Evolutionary conservation across 306 rosid species (phyloP), one percentile per base, ranked within the genome.

Genomic region (Calophaca sinica): DNA sequence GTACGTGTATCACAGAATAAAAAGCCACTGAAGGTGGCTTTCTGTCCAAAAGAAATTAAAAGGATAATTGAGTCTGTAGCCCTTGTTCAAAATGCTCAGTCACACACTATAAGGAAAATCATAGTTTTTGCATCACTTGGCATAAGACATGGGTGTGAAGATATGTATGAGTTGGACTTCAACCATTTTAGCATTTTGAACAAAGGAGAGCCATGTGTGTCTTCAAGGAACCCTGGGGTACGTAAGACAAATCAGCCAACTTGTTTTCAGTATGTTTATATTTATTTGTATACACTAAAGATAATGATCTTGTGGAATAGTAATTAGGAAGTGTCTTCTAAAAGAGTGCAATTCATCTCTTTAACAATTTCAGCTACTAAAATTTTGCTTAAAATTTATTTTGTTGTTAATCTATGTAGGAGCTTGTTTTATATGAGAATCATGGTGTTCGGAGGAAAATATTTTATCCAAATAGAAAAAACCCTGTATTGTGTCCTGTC

Each of bases 11-110:
- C 83, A 55, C 81, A 80, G 2, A 73, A 76, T 31, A 86, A 57
- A 81, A 90, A 90, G 70, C 82, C 91, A 84, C 83, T 62, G 54
- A 93, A 90, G 79, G 82, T 88, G 46, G 93, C 93, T 45, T 90
- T 93, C 83, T 90, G 98, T 68, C 96, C 97, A 6, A 88, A 85
- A 85, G 98, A 93, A 85, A 92, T 91, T 69, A 89, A 86, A 84
- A 83, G 85, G 57, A 85, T 93, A 38, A 83, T 89, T 62, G 90
- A 84, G 59, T 89, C 84, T 2, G 90, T 88, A 72, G 73, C 74
- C 48, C 85, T 93, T 57, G 33, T 44, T 42, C 81, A 80, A 66
- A 88, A 90, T 79, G 98, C 90, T 64, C 96, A 89, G 55, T 85
- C 89, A 12, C 98, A 93, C 80, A 93, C 98, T 14, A 62, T 84